Base-by-base conservation (phyloP, 1,284 basidiomycete genomes). In the Fomitopsis betulina region DNA sequence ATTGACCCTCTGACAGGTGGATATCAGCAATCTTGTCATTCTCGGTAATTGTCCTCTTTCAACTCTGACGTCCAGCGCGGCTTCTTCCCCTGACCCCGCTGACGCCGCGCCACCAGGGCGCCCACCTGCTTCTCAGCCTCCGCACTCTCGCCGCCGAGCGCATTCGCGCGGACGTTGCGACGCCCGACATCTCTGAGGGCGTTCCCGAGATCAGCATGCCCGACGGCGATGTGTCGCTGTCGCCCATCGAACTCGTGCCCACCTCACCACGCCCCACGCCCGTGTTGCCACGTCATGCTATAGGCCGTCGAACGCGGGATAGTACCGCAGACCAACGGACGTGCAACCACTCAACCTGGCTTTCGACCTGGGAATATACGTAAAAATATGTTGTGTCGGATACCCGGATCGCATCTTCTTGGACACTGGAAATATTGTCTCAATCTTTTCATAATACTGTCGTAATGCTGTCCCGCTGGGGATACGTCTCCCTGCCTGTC, bases 41-140 rank as follows among this genome's bases (percentile, higher is more conserved):
- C 32, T 54, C 61, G 35, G 61, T 62, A 45, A 55, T 27, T 3
- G 3, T 32, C 39, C 15, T 13, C 15, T 32, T 3, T 25, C 12
- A 8, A 10, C n/a, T 30, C 27, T 30, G 5, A 8, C 5, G 32
- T 32, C 23, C 23, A 8, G 30, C 38, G 17, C 6, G 15, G 3
- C 19, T 27, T 19, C n/a, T 33, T 45, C 12, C 2, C 33, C 42
- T n/a, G 5, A 35, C n/a, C n/a, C n/a, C 43, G 23, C 32, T 50
- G 57, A 39, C 23, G 30, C 21, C 7, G 15, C 15, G 2, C 30
- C 10, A 42, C 3, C 54, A 62, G 61, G 61, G 61, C n/a, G 35
- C 61, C 19, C 58, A 60, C 56, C 56, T 62, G 33, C 52, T 62
- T 19, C 54, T 62, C 23, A 60, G 55, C 42, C 33, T 62, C 17